Percentiles rank a stretch among this genome's conserved stretches.
These are phyloP conservation scores for Hypomyces rosellus DNA, from an alignment of 2,329 filamentous ascomycete genomes.

Conservation along the genomic window DNA sequence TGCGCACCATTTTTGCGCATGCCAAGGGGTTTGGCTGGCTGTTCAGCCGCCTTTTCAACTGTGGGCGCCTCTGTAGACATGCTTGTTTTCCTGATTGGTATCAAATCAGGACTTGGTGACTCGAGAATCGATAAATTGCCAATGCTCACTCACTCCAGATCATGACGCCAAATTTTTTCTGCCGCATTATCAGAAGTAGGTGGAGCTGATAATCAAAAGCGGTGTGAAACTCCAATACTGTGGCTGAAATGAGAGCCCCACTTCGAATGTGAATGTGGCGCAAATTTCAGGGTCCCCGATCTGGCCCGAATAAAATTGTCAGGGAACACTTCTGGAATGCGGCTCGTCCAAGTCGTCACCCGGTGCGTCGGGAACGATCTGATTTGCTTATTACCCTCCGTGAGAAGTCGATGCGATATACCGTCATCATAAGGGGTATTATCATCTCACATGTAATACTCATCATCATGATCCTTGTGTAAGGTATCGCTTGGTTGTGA, in stretches of 20 bases:
- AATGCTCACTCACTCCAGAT: neutral
- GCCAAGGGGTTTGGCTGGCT: constrained; percentile 43
- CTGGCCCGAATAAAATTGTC: neutral
- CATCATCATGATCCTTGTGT: too few relatives aligned
- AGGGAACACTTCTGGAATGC: too few relatives aligned
- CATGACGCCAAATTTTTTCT: constrained; percentile 5
- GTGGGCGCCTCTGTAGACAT: constrained; percentile 4
- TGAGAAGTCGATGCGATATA: too few relatives aligned
- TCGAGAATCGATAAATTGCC: constrained; percentile 1
- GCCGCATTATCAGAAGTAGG: neutral
- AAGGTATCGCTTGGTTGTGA: too few relatives aligned
- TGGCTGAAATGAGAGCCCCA: neutral
- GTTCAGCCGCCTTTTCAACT: constrained; percentile 27
- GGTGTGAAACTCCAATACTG: neutral
- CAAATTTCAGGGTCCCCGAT: neutral
- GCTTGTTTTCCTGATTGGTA: neutral
- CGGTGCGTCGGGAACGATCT: too few relatives aligned
- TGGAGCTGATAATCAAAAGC: neutral
- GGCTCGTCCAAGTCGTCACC: too few relatives aligned
- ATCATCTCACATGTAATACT: too few relatives aligned
- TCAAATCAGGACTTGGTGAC: neutral
- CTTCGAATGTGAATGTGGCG: constrained; percentile 1
- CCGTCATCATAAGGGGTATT: too few relatives aligned
- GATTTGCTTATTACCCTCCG: too few relatives aligned
- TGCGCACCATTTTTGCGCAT: constrained; percentile 77